Conservation (phyloP, 208 protist species). For the Trypanosoma platydactyli region DNA sequence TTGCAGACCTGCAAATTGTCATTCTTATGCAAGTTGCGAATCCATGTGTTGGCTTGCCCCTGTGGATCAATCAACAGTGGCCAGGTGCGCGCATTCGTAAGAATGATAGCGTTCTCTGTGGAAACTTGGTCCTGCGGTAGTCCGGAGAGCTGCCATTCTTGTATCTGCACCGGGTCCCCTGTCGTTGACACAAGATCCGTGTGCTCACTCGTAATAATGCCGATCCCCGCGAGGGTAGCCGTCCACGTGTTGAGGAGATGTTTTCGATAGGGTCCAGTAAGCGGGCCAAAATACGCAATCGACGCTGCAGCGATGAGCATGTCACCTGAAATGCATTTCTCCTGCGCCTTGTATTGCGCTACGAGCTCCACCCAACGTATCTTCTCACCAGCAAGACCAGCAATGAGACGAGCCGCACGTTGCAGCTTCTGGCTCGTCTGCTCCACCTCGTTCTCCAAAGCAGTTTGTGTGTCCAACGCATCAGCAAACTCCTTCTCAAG, state of each 20-base stretch:
- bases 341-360: slow-evolving; percentile 79
- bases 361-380: slow-evolving; percentile 91
- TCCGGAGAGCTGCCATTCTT: slow-evolving; percentile 95
- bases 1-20: slow-evolving; percentile 96
- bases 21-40: slow-evolving; percentile 94
- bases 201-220: slow-evolving; percentile 66
- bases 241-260: slow-evolving; percentile 85
- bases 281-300: slow-evolving; percentile 96
- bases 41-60: slow-evolving; percentile 97
- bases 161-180: slow-evolving; percentile 94
- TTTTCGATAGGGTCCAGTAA: slow-evolving; percentile 93
- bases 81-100: slow-evolving; percentile 93
- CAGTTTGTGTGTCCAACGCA: slow-evolving; percentile 92
- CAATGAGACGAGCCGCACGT: slow-evolving; percentile 95
- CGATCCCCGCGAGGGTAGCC: slow-evolving; percentile 50
- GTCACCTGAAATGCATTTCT: slow-evolving; percentile 93
- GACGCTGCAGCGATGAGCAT: slow-evolving; percentile 94
- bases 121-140: slow-evolving; percentile 95
- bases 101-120: slow-evolving; percentile 97
- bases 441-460: slow-evolving; percentile 93
- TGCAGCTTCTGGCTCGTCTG: slow-evolving; percentile 93
- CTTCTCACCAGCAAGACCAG: slow-evolving; percentile 97
- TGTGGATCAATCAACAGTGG: slow-evolving; percentile 98
- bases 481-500: slow-evolving; percentile 94
- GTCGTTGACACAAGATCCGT: slow-evolving; percentile 87